Conservation (phyloP, 176 grass and related monocot species). For the Avena insularis region DNA sequence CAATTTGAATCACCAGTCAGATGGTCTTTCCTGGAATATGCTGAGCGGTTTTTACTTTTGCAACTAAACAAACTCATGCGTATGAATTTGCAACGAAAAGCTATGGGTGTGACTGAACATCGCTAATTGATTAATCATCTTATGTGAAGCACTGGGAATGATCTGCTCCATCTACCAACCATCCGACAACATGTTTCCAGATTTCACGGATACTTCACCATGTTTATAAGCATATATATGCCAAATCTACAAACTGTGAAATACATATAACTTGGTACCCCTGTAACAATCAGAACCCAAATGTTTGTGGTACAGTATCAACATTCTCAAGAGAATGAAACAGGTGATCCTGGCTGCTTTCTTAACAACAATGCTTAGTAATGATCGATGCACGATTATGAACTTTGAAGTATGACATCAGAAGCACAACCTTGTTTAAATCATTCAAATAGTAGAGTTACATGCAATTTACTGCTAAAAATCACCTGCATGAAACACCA, state of each 20-base stretch:
- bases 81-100: no score
- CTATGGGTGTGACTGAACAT: no score
- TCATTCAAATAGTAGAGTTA: conserved; percentile 42
- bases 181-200: no score
- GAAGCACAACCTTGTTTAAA: conserved; percentile 42
- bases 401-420: not conserved
- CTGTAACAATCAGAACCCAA: not conserved
- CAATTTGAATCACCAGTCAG: no score
- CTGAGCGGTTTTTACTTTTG: no score
- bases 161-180: no score
- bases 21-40: no score
- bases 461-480: conserved; percentile 47
- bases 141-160: no score
- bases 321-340: not conserved
- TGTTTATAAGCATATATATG: no score
- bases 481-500: conserved; percentile 42
- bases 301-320: not conserved
- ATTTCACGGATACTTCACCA: no score
- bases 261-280: not conserved
- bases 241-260: not conserved
- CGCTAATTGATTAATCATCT: no score
- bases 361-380: not conserved
- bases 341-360: not conserved
- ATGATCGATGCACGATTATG: not conserved
- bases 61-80: no score